Evolutionary conservation across 768 basidiomycete genomes (phyloP).

Genomic region (Amanita jacksonii): DNA sequence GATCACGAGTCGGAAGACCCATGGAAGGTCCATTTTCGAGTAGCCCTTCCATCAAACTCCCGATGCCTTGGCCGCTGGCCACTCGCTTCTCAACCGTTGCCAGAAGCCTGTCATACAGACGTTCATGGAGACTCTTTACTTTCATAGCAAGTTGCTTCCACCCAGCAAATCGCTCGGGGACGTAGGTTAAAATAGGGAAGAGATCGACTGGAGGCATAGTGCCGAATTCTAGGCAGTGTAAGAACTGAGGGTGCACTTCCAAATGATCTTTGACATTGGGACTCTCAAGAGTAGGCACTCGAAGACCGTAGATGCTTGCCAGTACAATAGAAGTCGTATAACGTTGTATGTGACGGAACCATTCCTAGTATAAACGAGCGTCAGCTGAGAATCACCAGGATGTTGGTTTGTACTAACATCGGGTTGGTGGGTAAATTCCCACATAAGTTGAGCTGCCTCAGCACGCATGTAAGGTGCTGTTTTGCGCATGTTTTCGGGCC

Average conservation of each 20-base stretch:
- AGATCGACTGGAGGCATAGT: slow-evolving; percentile 27
- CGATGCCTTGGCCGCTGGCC: slow-evolving; percentile 17
- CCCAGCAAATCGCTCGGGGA: slow-evolving; percentile 25
- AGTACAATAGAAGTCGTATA: slow-evolving; percentile 22
- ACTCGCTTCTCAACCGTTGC: slow-evolving; percentile 18
- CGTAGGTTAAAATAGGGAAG: slow-evolving; percentile 22
- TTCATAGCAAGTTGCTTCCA: slow-evolving; percentile 22
- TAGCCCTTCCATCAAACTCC: slow-evolving; percentile 24
- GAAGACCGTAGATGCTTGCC: slow-evolving; percentile 19
- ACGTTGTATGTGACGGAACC: slow-evolving; percentile 21
- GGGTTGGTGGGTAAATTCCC: slow-evolving; percentile 9
- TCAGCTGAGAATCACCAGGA: neutral
- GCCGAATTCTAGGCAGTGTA: slow-evolving; percentile 20
- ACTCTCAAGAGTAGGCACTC: slow-evolving; percentile 18
- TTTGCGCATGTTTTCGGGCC: slow-evolving; percentile 11
- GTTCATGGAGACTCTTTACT: slow-evolving; percentile 16
- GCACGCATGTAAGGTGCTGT: slow-evolving; percentile 13
- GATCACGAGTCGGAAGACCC: slow-evolving; percentile 16
- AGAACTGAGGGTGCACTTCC: slow-evolving; percentile 18
- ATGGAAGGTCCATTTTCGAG: slow-evolving; percentile 15
- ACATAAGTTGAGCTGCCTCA: slow-evolving; percentile 15
- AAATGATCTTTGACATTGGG: slow-evolving; percentile 18
- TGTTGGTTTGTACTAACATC: slow-evolving; percentile 11
- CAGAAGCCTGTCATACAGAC: slow-evolving; percentile 21
- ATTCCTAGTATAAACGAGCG: slow-evolving; percentile 13